Conservation (phyloP, 2,329 filamentous ascomycete species). For the Fusarium sp. region DNA sequence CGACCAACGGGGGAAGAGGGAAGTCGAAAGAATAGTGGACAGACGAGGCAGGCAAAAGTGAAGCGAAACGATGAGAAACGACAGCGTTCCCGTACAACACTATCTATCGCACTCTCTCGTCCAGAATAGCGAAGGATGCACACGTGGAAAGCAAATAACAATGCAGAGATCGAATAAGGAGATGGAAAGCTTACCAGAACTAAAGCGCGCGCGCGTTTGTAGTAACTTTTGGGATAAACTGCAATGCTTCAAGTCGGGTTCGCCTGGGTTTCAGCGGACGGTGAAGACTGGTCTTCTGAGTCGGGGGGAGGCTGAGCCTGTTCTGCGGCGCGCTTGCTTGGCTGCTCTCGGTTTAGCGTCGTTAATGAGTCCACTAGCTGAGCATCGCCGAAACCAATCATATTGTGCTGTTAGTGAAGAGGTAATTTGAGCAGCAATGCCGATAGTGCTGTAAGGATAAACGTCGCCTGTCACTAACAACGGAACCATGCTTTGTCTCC, state of each 20-base stretch:
- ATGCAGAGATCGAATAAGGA: conserved; percentile 32
- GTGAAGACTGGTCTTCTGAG: conserved; percentile 47
- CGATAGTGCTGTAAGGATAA: background rate
- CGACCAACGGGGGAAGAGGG: conserved; percentile 21
- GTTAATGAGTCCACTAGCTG: conserved; percentile 36
- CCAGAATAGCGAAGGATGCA: conserved; percentile 7
- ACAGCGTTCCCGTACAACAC: conserved; percentile 33
- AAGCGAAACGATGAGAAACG: conserved; percentile 38
- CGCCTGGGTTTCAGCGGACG: conserved; percentile 51
- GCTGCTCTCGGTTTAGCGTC: conserved; percentile 49
- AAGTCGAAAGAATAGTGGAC: conserved; percentile 36
- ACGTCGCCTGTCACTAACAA: conserved; percentile 15
- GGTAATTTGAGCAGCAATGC: background rate
- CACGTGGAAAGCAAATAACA: conserved; percentile 19
- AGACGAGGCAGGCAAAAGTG: conserved; percentile 35
- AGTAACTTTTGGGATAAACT: conserved; percentile 45
- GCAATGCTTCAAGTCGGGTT: conserved; percentile 47
- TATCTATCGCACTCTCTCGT: conserved; percentile 35
- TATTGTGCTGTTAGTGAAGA: conserved; percentile 3
- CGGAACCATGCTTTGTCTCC: background rate
- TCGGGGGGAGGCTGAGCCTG: conserved; percentile 43
- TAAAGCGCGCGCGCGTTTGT: conserved; percentile 47
- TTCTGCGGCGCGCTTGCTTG: conserved; percentile 39
- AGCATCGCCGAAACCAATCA: conserved; percentile 45
- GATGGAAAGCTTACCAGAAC: conserved; percentile 50